These are phyloP conservation scores for Thermomyces lanuginosus DNA, from an alignment of 2,329 filamentous ascomycete species.

Conservation along the genomic window DNA sequence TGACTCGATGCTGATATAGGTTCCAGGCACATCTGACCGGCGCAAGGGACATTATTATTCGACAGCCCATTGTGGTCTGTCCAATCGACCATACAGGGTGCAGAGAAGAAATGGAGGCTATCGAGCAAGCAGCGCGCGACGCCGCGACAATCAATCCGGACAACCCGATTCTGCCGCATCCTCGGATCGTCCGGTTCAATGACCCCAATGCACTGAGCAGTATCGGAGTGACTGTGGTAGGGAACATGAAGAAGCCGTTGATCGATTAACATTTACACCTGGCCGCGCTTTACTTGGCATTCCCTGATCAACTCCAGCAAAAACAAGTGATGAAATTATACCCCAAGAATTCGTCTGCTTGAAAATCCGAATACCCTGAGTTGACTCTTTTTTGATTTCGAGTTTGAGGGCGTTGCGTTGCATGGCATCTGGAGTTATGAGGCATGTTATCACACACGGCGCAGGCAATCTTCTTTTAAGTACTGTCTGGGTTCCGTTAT, in stretches of 20 bases:
- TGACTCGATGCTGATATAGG: conserved; percentile 7
- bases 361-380: no score
- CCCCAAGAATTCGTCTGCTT: no score
- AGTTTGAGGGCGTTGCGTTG: no score
- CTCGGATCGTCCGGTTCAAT: conserved; percentile 61
- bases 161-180: conserved; percentile 81
- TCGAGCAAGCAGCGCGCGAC: conserved; percentile 88
- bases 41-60: conserved; percentile 71
- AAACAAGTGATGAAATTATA: no score
- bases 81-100: conserved; percentile 88
- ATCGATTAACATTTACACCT: conserved; percentile 48
- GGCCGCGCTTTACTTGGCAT: no score
- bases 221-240: conserved; percentile 47
- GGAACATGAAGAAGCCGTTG: conserved; percentile 44
- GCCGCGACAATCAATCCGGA: conserved; percentile 75
- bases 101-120: conserved; percentile 97
- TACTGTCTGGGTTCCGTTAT: no score
- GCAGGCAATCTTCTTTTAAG: no score
- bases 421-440: no score
- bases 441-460: no score
- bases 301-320: no score
- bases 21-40: conserved; percentile 68
- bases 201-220: conserved; percentile 49
- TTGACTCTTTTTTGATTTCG: no score
- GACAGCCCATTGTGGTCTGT: conserved; percentile 90